Base-by-base conservation (phyloP, 257 asterid genomes). In the Vinca minor region DNA sequence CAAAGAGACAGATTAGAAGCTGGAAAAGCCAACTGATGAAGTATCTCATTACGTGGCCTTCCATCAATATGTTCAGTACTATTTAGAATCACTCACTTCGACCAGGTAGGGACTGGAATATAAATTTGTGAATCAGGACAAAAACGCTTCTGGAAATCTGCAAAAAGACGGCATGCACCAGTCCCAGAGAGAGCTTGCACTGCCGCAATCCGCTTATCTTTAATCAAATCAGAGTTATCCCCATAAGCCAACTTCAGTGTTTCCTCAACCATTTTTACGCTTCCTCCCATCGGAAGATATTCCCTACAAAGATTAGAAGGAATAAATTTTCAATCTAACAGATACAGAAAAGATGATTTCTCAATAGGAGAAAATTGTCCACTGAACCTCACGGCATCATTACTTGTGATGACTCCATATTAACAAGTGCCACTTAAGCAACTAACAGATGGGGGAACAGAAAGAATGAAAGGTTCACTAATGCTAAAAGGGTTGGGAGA, bases 241-340 rank as follows among this genome's bases (percentile, higher is more conserved):
- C 98, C 96, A 64, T 93, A 93, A n/a, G 97, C 97, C 68, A 93
- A 82, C 77, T 89, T 93, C 60, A 93, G 74, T 15, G 97, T 82
- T 65, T 89, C 96, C 66, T 89, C 85, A 46, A 87, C 78, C 98
- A 89, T 93, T 55, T 77, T 77, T 54, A 71, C 72, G 73, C 95
- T 89, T 66, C 98, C 98, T 54, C 97, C 98, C 97, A 93, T 93
- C 25, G 98, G 96, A 78, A 93, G 98, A 78, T 89, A 89, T 75
- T 93, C 98, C 98, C 98, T 89, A 81, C 46, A 39, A 52, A 67
- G 81, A 32, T 34, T 13, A 25, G 54, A 59, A 53, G 35, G 65
- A 1, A 29, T 15, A 44, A 62, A 62, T 20, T 49, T 28, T 41
- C 39, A 31, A n/a, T 21, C 26, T 29, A 18, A 53, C 42, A 59